Percentiles rank a stretch among this genome's conserved stretches.
Conservation (phyloP, 768 basidiomycete genomes). For the Boletus pseudo-olivaceus region DNA sequence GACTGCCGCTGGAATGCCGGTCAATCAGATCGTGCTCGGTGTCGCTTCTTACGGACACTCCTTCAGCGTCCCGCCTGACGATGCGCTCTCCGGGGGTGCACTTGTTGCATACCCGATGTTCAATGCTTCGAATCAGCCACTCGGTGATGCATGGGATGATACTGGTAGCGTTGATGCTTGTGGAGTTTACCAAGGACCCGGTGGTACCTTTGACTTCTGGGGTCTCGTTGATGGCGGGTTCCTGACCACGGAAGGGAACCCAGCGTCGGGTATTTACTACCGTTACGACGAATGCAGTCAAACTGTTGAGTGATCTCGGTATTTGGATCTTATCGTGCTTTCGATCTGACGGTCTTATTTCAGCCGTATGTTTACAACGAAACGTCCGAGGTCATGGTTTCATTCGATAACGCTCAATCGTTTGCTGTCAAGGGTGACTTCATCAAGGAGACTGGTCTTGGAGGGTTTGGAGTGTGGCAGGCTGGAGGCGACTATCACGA, state of each 20-base stretch:
- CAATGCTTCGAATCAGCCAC: constrained; percentile 38
- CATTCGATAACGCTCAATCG: constrained; percentile 61
- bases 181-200: constrained; percentile 42
- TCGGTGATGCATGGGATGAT: constrained; percentile 59
- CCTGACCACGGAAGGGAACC: constrained; percentile 32
- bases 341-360: not conserved
- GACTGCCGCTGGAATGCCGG: constrained; percentile 74
- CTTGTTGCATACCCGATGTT: constrained; percentile 51
- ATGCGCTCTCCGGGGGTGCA: constrained; percentile 38
- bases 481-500: constrained; percentile 63
- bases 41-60: constrained; percentile 83
- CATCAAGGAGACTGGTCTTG: constrained; percentile 50
- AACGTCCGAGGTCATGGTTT: constrained; percentile 52
- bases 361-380: constrained; percentile 69
- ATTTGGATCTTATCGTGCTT: not conserved
- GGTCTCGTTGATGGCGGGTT: constrained; percentile 57
- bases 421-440: constrained; percentile 60
- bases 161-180: constrained; percentile 49
- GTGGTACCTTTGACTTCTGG: constrained; percentile 59
- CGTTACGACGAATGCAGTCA: constrained; percentile 66
- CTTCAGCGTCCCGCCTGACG: constrained; percentile 40
- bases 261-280: constrained; percentile 46
- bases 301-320: constrained; percentile 47
- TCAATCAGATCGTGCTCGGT: constrained; percentile 67
- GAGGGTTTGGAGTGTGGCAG: constrained; percentile 73